phyloP scores from a whole-genome alignment of 768 basidiomycete species.

The Russula compacta region DNA sequence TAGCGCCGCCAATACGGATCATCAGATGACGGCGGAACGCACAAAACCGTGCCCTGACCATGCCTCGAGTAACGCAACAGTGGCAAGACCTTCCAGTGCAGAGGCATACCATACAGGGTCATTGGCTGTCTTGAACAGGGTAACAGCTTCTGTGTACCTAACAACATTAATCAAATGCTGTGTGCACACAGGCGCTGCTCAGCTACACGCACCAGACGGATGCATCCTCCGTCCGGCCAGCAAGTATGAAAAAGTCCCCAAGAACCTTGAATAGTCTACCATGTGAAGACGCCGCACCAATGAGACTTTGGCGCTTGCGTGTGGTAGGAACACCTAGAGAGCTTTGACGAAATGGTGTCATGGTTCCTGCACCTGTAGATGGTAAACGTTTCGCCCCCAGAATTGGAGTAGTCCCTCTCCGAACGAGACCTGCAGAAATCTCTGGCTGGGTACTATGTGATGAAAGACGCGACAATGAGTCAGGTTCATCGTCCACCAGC shows the following conservation, averaged over 20 bases:
- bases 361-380: constrained; percentile 32
- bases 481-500: constrained; percentile 39
- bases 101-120: constrained; percentile 89
- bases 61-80: constrained; percentile 68
- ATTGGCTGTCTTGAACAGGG: constrained; percentile 60
- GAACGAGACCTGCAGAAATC: constrained; percentile 25
- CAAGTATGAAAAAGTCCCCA: constrained; percentile 80
- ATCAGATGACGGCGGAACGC: constrained; percentile 27
- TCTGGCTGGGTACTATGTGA: constrained; percentile 52
- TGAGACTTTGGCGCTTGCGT: constrained; percentile 55
- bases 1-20: background rate
- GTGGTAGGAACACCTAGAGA: constrained; percentile 35
- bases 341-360: constrained; percentile 39
- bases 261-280: constrained; percentile 82
- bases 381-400: constrained; percentile 45
- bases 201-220: constrained; percentile 52
- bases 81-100: constrained; percentile 77
- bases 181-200: constrained; percentile 6
- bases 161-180: constrained; percentile 20
- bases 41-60: constrained; percentile 78
- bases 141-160: constrained; percentile 83
- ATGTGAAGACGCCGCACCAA: constrained; percentile 67
- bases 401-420: constrained; percentile 25
- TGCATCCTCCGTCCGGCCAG: constrained; percentile 81
- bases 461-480: constrained; percentile 38